Base-by-base conservation (phyloP, 257 asterid species). In the Solanum acaule region DNA sequence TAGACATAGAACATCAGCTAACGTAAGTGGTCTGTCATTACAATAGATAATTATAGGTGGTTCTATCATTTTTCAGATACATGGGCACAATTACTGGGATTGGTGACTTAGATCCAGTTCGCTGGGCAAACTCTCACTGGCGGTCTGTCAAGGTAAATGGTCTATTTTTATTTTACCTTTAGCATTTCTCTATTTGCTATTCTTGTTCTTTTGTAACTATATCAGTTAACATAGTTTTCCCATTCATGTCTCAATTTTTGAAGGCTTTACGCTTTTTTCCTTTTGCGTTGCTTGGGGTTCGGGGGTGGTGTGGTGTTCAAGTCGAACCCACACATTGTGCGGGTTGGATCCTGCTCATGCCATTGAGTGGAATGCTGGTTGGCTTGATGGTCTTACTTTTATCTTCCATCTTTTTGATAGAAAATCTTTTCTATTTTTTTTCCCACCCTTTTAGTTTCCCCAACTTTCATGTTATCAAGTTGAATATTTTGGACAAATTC, bases 71-170 rank as follows among this genome's bases (percentile, higher is more conserved):
- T 67, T 88, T 88, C 94, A 96, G 99, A 90, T 96, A 96, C 90
- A 96, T 96, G 99, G 99, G 99, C 31, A 96, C 99, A 7, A 94
- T 96, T 85, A 96, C 99, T 85, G 99, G 98, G 67, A 95, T 96
- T 85, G 95, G 98, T n/a, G 99, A 95, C 93, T 91, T 95, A 77
- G 99, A 96, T 90, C 91, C 96, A 70, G 98, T 93, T 88, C 98
- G 99, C 87, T 96, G 99, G 99, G 91, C 94, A 37, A 96, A 95
- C 84, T 96, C 99, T 88, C 98, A 96, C 91, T 96, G 99, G 99
- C 95, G 98, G 61, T 96, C 99, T 79, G 98, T 95, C 65, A 96
- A 96, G 98, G 99, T 96, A 89, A 88, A 75, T 38, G 25, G 33
- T 52, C 22, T 83, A 25, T 37, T 59, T 40, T 9, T 12, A 10